These are phyloP conservation scores for Pinus tabuliformis DNA, from an alignment of 75 land plant genomes.

Conservation along the genomic window DNA sequence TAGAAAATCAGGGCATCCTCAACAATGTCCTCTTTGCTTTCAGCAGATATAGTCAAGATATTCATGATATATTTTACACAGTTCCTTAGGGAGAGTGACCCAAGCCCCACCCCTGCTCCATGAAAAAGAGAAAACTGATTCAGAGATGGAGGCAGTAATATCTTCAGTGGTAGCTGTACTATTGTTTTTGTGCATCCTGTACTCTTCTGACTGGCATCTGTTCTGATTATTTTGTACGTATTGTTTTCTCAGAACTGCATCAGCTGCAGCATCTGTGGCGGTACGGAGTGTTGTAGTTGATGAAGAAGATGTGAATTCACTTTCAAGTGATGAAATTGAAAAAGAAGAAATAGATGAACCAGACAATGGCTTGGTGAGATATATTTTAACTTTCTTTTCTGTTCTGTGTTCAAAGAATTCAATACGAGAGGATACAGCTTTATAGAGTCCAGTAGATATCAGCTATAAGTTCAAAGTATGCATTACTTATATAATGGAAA, in stretches of 20 bases:
- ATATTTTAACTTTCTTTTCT: not conserved
- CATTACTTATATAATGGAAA: not conserved
- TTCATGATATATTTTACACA: not conserved
- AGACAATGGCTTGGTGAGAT: slow-evolving; percentile 61
- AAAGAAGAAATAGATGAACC: slow-evolving; percentile 58
- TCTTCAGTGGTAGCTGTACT: not conserved
- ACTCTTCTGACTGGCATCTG: not conserved
- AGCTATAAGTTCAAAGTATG: not conserved
- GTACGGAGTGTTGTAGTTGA: slow-evolving; percentile 34
- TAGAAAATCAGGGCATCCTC: not conserved
- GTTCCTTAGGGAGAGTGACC: not conserved
- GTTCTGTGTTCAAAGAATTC: not conserved
- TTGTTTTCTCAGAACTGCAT: slow-evolving; percentile 47
- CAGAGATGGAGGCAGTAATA: not conserved
- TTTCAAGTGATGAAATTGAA: slow-evolving; percentile 53
- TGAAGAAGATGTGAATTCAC: slow-evolving; percentile 56
- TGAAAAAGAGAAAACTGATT: too few relatives aligned
- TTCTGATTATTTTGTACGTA: not conserved
- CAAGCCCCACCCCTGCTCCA: not conserved
- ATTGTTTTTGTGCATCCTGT: not conserved
- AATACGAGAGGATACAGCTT: not conserved
- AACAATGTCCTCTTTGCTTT: not conserved
- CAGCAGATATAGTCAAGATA: not conserved
- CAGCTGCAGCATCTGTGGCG: slow-evolving; percentile 55
- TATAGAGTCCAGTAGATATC: not conserved